Evolutionary conservation across 441 rosid species (phyloP).

Genomic region (Syzygium syzygioides): DNA sequence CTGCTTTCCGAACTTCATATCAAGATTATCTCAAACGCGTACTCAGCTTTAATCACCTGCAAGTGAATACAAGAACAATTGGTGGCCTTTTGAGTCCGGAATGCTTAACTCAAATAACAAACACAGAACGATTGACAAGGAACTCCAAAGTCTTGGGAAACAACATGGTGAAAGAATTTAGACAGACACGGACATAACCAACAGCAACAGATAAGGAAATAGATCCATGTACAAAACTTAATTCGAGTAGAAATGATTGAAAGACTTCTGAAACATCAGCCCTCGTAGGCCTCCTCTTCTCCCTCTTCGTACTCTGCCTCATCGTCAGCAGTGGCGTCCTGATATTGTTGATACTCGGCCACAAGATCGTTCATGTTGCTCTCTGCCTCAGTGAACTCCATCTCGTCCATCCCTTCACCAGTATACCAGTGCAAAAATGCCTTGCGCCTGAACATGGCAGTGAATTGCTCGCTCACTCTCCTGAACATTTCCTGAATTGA

Average conservation of each 20-base stretch:
- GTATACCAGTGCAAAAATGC: conserved; percentile 82
- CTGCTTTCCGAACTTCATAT: background rate
- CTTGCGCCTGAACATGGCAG: conserved; percentile 77
- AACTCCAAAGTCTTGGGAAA: background rate
- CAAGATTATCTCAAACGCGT: background rate
- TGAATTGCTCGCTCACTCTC: conserved; percentile 76
- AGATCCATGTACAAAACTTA: background rate
- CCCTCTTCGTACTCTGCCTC: conserved; percentile 45
- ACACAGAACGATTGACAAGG: background rate
- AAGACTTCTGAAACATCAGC: background rate
- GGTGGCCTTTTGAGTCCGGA: background rate
- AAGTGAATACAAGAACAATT: background rate
- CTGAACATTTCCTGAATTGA: conserved; percentile 82
- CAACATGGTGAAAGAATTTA: background rate
- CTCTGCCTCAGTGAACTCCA: conserved; percentile 81
- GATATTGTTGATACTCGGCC: conserved; percentile 74
- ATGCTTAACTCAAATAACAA: background rate
- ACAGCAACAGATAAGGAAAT: background rate
- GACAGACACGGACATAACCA: background rate
- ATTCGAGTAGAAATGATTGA: background rate
- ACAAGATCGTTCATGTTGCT: conserved; percentile 80
- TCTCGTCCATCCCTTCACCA: conserved; percentile 77
- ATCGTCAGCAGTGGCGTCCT: conserved; percentile 67
- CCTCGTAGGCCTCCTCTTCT: conserved; percentile 28
- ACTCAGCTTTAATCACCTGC: background rate